These are phyloP conservation scores for Extremus antarcticus DNA, from an alignment of 495 filamentous ascomycete species.

Conservation along the genomic window DNA sequence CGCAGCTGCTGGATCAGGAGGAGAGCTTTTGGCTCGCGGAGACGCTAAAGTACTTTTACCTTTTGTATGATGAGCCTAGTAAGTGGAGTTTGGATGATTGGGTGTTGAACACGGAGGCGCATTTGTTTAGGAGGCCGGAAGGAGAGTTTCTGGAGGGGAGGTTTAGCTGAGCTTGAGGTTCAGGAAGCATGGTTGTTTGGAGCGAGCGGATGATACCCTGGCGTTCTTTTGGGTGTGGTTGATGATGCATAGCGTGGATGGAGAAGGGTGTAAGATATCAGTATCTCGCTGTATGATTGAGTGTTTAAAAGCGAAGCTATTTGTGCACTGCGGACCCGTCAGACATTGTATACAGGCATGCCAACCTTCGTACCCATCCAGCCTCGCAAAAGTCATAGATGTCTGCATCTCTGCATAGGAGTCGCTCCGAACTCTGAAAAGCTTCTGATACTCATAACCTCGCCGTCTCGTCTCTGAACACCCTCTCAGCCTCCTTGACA, in stretches of 20 bases:
- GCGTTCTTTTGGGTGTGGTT: background rate
- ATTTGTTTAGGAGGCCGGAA: conserved; percentile 50
- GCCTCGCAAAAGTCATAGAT: no score
- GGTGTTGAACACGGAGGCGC: conserved; percentile 69
- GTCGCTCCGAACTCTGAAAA: no score
- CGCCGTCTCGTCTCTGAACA: conserved; percentile 11
- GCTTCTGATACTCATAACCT: conserved; percentile 5
- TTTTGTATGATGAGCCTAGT: conserved; percentile 66
- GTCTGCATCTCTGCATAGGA: no score
- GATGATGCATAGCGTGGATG: background rate
- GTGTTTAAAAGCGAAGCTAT: no score
- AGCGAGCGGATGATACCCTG: background rate
- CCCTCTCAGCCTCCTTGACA: conserved; percentile 18
- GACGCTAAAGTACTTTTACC: conserved; percentile 74
- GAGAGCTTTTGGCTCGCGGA: conserved; percentile 36
- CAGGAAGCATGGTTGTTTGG: background rate
- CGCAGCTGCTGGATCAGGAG: conserved; percentile 28
- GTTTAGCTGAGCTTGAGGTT: background rate
- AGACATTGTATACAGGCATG: no score
- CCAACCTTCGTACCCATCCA: no score
- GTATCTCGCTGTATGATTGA: no score
- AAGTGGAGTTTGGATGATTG: conserved; percentile 60
- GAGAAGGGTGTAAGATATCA: no score
- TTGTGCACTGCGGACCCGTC: no score
- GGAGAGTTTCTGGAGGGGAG: background rate